Evolutionary conservation across 352 stramenopile species (phyloP).

Genomic region (Bremia lactucae): DNA sequence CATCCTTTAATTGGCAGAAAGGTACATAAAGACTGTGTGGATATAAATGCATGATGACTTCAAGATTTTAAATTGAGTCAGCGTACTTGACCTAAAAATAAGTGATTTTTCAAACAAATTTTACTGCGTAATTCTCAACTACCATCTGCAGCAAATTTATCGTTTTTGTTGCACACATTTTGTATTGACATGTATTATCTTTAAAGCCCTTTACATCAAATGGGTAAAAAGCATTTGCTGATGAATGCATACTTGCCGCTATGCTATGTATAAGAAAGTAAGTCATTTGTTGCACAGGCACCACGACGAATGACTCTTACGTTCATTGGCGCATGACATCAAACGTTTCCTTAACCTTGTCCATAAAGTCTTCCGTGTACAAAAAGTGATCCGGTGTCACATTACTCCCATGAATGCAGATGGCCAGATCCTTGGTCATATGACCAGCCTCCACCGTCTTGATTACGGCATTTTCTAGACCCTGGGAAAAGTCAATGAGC

Average conservation of each 20-base stretch:
- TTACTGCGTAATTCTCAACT: no score
- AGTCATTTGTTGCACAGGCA: no score
- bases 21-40: conserved; percentile 16
- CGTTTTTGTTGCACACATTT: no score
- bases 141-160: no score
- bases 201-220: no score
- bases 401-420: conserved; percentile 58
- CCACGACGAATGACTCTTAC: no score
- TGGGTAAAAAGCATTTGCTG: no score
- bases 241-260: no score
- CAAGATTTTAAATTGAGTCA: neutral
- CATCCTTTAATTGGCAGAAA: conserved; percentile 11
- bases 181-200: no score
- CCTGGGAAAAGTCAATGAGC: conserved; percentile 43
- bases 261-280: conserved; percentile 19
- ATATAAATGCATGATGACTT: conserved; percentile 21
- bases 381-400: conserved; percentile 41
- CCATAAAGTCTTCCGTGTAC: conserved; percentile 74
- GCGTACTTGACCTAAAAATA: no score
- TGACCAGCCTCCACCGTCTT: conserved; percentile 64
- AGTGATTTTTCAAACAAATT: no score
- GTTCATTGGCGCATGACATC: conserved; percentile 45
- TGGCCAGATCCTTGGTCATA: conserved; percentile 81
- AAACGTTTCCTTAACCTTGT: conserved; percentile 77
- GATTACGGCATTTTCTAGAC: conserved; percentile 59